These are phyloP conservation scores for Fereydounia khargensis DNA, from an alignment of 1,284 basidiomycete species.

Conservation along the genomic window DNA sequence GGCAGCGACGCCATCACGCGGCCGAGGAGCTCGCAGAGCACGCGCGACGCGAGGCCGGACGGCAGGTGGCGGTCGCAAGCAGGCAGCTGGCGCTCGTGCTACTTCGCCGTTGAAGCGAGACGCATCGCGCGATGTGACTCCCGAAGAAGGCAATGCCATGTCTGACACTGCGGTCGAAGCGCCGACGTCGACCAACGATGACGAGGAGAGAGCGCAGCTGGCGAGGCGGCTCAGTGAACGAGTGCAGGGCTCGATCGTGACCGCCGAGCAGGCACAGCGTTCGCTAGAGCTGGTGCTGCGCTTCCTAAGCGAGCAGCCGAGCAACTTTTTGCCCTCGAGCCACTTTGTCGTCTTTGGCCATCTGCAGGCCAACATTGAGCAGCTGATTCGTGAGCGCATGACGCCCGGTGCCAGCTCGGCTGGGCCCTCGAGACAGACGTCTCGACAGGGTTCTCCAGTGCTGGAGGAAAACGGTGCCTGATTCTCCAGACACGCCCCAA, in stretches of 20 bases:
- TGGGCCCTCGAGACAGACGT: background rate
- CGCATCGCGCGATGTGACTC: no score
- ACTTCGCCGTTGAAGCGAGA: no score
- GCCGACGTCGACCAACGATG: no score
- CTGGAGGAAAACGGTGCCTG: no score
- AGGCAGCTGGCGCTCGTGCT: no score
- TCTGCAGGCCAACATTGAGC: slow-evolving; percentile 26
- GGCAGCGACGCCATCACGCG: background rate
- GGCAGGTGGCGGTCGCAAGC: no score
- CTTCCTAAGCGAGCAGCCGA: slow-evolving; percentile 29
- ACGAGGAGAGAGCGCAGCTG: no score
- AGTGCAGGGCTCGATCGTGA: slow-evolving; percentile 11
- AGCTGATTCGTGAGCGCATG: slow-evolving; percentile 12
- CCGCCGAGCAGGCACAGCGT: slow-evolving; percentile 21
- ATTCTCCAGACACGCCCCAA: no score
- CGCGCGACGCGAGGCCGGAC: no score
- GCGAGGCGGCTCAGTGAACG: no score
- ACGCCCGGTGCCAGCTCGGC: background rate
- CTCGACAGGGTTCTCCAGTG: background rate
- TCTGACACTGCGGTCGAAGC: no score
- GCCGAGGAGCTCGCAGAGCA: slow-evolving; percentile 8
- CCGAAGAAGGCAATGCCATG: no score
- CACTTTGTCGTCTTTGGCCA: slow-evolving; percentile 26
- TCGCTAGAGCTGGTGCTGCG: slow-evolving; percentile 20
- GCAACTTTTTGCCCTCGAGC: slow-evolving; percentile 15